Base-by-base conservation (phyloP, 345 rosid genomes). In the Clarkia xantiana region DNA sequence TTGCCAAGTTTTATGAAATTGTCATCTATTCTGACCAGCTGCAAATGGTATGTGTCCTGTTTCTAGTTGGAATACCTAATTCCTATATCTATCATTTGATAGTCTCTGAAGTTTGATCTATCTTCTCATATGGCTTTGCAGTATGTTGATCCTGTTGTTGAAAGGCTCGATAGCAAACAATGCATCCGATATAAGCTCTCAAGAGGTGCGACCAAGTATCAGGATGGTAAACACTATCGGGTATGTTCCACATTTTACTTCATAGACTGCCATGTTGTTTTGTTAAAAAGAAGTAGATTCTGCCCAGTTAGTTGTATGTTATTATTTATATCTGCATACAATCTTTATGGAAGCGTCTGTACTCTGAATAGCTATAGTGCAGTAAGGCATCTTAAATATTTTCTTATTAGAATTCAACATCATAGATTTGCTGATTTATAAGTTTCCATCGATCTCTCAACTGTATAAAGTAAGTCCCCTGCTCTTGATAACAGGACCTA, bases 201-300 rank as follows among this genome's bases (percentile, higher is more conserved):
- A 40, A 84, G 98, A 70, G 76, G 78, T 40, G 94, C 81, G 45
- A 91, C 96, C 39, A 86, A 75, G 65, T 91, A 91, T 66, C 87
- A 57, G 64, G 71, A 86, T 46, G 96, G 98, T 45, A 91, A 84
- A 70, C 96, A 84, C 66, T 91, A 78, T 45, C 71, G 94, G 62
- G 99, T 91, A 71, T 42, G 75, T 42, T 36, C 59, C 53, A 18
- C 54, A n/a, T 10, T 14, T 44, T 16, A 41, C 40, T 46, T 22
- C 48, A 22, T 15, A 19, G 11, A 9, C 1, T 47, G n/a, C 23
- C 3, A 11, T 47, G n/a, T 47, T 5, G 36, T 29, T 29, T 29
- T 7, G 5, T 29, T 1, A 29, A 29, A 29, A 29, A 29, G 4
- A 29, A 29, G 6, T 29, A 5, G 7, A 5, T 29, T 29, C 36